A percentile compares a stretch with the other conserved stretches of the same genome.
These are phyloP conservation scores for Abrus pulchellus DNA, from an alignment of 306 rosid species.

Conservation along the genomic window DNA sequence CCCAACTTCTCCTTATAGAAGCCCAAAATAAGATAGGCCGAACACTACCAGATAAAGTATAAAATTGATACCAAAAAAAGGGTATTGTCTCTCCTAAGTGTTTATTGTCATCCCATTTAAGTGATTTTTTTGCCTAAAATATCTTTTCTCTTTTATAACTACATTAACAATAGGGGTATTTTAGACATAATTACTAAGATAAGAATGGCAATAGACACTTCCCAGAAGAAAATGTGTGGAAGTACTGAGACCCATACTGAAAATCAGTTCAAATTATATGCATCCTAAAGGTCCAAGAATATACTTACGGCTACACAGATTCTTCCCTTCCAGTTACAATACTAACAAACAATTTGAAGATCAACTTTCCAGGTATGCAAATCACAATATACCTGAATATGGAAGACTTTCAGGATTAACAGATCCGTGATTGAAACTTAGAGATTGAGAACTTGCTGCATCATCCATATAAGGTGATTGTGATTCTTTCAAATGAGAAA, in stretches of 20 bases:
- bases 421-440: constrained; percentile 50
- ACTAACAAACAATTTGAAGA: constrained; percentile 33
- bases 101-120: no score
- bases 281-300: constrained; percentile 14
- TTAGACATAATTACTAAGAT: no score
- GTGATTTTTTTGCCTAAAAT: no score
- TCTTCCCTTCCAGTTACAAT: constrained; percentile 38
- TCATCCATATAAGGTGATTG: constrained; percentile 65
- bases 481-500: constrained; percentile 82
- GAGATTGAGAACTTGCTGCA: constrained; percentile 54
- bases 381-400: constrained; percentile 60
- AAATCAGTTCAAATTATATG: constrained; percentile 21
- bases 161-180: no score
- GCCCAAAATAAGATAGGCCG: no score
- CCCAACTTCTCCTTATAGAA: no score
- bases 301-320: constrained; percentile 24
- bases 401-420: constrained; percentile 59
- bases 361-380: constrained; percentile 42
- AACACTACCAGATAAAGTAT: no score
- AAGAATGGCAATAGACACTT: no score
- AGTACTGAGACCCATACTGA: constrained; percentile 7
- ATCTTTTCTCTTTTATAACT: no score
- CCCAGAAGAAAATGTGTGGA: neutral
- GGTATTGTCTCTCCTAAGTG: no score
- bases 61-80: no score